Evolutionary conservation across 2,329 filamentous ascomycete genomes (phyloP).

Genomic region (Geosmithia putterillii): DNA sequence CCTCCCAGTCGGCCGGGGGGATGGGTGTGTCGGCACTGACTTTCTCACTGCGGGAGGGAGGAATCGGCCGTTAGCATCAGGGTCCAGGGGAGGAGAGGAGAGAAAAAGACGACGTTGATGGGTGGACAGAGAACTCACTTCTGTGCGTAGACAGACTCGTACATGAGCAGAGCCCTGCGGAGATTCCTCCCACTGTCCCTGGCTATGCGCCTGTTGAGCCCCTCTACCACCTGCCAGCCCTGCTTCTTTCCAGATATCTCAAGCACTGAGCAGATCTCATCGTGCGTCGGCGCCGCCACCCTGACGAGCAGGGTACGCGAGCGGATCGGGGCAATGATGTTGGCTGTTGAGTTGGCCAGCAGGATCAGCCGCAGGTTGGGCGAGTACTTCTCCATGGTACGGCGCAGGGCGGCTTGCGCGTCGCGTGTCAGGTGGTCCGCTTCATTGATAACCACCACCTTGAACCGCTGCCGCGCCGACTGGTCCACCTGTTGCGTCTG

Average conservation of each 20-base stretch:
- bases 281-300: constrained; percentile 77
- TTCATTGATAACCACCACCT: constrained; percentile 98
- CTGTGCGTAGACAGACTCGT: constrained; percentile 91
- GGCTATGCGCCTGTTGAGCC: constrained; percentile 74
- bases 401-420: constrained; percentile 84
- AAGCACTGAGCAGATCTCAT: constrained; percentile 72
- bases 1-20: constrained; percentile 94
- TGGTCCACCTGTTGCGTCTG: constrained; percentile 99
- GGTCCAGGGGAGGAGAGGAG: neutral
- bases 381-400: constrained; percentile 99
- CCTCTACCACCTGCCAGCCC: constrained; percentile 65
- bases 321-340: constrained; percentile 97
- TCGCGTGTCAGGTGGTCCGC: constrained; percentile 89
- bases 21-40: constrained; percentile 80
- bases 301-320: constrained; percentile 83
- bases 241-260: constrained; percentile 63
- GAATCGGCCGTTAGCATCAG: too few relatives aligned
- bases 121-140: constrained; percentile 49
- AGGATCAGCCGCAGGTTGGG: constrained; percentile 87
- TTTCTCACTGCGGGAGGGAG: constrained; percentile 67
- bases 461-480: constrained; percentile 82
- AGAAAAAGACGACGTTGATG: neutral
- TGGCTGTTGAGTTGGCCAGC: constrained; percentile 89
- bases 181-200: constrained; percentile 85
- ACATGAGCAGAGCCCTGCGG: constrained; percentile 85